Base-by-base conservation (phyloP, 1,284 basidiomycete species). In the Sanguinoderma infundibulare region DNA sequence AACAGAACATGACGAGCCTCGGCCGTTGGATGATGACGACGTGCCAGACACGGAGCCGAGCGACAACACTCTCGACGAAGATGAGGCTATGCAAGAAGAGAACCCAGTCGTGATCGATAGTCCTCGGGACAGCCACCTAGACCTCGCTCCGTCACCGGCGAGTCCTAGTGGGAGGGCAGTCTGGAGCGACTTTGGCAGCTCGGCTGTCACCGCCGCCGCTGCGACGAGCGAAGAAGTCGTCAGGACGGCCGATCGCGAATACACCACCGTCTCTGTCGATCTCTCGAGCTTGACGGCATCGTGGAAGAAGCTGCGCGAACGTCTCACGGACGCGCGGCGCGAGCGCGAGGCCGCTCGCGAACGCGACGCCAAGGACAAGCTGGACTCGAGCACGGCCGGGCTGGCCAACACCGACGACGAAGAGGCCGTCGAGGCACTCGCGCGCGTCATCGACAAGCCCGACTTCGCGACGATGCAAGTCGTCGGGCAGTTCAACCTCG, bases 401-500 rank as follows among this genome's bases (percentile, higher is more conserved):
- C 76, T 94, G 0, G 72, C 78, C 0, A 88, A 87, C 50, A 77
- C 80, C 2, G 81, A 89, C 32, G 82, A 83, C 22, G 73, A 75
- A 1, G 78, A 80, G 38, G 95, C 92, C 0, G 89, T 87, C 17
- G 85, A 86, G 42, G 87, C 90, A 0, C 85, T 99, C 2, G 86
- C 94, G 5, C 86, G 96, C 12, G 88, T 95, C 28, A 96, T 99
- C 44, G 84, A 87, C 58, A 98, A 99, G 76, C 73, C 78, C 1
- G 97, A 99, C 76, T 99, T 99, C 72, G 81, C 75, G 5, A 68
- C 69, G 5, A 99, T 99, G 97, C 79, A 90, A 0, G 78, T 98
- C 17, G 68, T 98, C 30, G 98, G 98, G 0, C 98, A 99, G 75
- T 99, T 98, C 77, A 99, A 99, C 70, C 84, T 92, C 42, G 97